Evolutionary conservation across 306 rosid species (phyloP), one percentile per base, ranked within the genome.

Genomic region (Leucaena leucocephala): DNA sequence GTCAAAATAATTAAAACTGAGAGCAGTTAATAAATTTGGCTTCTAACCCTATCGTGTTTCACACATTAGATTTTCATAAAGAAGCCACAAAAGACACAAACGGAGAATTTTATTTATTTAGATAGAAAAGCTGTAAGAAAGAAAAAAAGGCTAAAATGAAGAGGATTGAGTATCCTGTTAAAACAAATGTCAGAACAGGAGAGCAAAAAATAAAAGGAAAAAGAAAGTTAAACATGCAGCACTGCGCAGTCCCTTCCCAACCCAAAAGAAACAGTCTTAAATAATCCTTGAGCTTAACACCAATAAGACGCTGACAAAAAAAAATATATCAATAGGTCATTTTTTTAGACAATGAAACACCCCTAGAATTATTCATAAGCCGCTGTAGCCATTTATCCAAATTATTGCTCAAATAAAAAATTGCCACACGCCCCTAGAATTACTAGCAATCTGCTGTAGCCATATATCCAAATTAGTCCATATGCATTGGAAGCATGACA

Each of bases 1-100:
- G 66, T 71, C 21, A 80, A 73, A 85, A 63, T 36, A 68, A 48
- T 62, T 15, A 84, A 58, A 75, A 70, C 5, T 40, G 82, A 4
- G 58, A 40, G 72, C 48, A 70, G 50, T 62, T 48, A 33, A 34
- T 52, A 71, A 78, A 81, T 14, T 72, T 75, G 61, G 7, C 74
- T 5, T 76, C 21, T 22, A 59, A 72, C 73, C 64, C 34, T 69
- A 48, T 57, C 55, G 74, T 44, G 40, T 15, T 62, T 74, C 69
- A 72, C 69, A 27, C 75, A 79, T 9, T 52, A 44, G 27, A 79
- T 12, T 77, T 74, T 40, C 49, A 71, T 58, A 57, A 59, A 33
- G 54, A 45, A 9, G 44, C 63, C 61, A 14, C 33, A 7, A 35
- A 42, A 19, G 21, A 83, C 1, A 21, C 40, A 44, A 46, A 45